These are phyloP conservation scores for Carpinus fangiana DNA, from an alignment of 306 rosid species.

Conservation along the genomic window DNA sequence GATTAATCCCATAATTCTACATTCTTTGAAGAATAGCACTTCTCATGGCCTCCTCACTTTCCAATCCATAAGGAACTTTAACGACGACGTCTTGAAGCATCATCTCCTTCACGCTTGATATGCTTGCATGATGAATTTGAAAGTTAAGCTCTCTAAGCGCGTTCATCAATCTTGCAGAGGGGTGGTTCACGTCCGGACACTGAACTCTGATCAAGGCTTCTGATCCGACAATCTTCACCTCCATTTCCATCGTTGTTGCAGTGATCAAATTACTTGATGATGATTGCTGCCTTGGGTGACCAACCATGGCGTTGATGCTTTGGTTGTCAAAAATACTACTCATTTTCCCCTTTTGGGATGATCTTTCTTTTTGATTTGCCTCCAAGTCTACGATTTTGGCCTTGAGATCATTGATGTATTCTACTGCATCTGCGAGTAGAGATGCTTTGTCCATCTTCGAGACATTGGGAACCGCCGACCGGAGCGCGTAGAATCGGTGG, in stretches of 20 bases:
- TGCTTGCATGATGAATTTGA: slow-evolving; percentile 50
- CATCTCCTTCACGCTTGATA: slow-evolving; percentile 52
- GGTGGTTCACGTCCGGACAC: slow-evolving; percentile 46
- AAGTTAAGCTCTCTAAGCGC: slow-evolving; percentile 51
- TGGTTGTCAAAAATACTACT: neutral
- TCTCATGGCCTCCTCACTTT: slow-evolving; percentile 42
- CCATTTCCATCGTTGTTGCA: slow-evolving; percentile 29
- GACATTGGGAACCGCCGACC: slow-evolving; percentile 65
- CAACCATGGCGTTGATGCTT: neutral
- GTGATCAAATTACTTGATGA: neutral
- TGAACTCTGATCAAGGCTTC: slow-evolving; percentile 65
- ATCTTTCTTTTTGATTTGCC: slow-evolving; percentile 9
- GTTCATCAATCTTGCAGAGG: slow-evolving; percentile 55
- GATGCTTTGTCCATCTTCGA: slow-evolving; percentile 82
- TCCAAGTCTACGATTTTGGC: slow-evolving; percentile 33
- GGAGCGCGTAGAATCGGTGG: slow-evolving; percentile 62
- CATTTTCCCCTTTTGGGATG: neutral
- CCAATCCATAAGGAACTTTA: slow-evolving; percentile 38
- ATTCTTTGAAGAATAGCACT: slow-evolving; percentile 36
- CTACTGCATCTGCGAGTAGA: slow-evolving; percentile 51
- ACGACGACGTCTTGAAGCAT: slow-evolving; percentile 70
- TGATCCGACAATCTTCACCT: slow-evolving; percentile 49
- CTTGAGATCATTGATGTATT: slow-evolving; percentile 58
- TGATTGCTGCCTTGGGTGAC: neutral
- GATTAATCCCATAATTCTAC: neutral